These are phyloP conservation scores for Lodderomyces metapsilosis DNA, from an alignment of 1,139 yeast genomes.

Conservation along the genomic window DNA sequence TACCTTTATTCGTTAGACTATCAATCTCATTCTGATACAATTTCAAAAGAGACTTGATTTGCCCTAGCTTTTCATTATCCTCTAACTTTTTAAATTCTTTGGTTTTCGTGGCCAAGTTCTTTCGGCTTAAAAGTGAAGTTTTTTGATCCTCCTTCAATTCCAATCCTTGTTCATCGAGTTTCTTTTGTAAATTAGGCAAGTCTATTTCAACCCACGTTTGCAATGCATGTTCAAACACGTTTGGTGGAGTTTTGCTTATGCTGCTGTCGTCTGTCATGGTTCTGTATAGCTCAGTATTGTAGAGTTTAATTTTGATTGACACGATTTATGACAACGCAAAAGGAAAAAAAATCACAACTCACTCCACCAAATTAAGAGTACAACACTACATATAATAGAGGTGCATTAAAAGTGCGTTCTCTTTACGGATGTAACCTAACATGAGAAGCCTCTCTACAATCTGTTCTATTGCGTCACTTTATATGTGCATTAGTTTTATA, in stretches of 20 bases:
- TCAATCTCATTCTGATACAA: slow-evolving; percentile 89
- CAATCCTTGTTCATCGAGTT: slow-evolving; percentile 72
- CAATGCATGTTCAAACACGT: slow-evolving; percentile 50
- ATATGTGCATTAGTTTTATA: slow-evolving; percentile 16
- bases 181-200: slow-evolving; percentile 63
- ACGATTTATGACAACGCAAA: not conserved
- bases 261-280: not conserved
- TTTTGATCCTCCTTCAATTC: slow-evolving; percentile 72
- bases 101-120: slow-evolving; percentile 75
- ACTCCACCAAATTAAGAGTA: too few relatives aligned
- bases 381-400: too few relatives aligned
- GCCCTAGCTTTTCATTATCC: slow-evolving; percentile 62
- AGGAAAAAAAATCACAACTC: not conserved
- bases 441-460: too few relatives aligned
- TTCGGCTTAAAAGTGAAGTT: slow-evolving; percentile 64
- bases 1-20: slow-evolving; percentile 71
- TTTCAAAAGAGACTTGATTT: slow-evolving; percentile 69
- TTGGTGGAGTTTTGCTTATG: slow-evolving; percentile 12
- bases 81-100: slow-evolving; percentile 75
- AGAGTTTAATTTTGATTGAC: not conserved
- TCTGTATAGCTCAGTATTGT: not conserved
- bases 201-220: slow-evolving; percentile 77
- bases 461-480: slow-evolving; percentile 1
- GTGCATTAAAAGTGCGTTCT: too few relatives aligned
- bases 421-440: too few relatives aligned